Conservation (phyloP, 371 early-diverging fungal genomes). For the Gilbertella persicaria region DNA sequence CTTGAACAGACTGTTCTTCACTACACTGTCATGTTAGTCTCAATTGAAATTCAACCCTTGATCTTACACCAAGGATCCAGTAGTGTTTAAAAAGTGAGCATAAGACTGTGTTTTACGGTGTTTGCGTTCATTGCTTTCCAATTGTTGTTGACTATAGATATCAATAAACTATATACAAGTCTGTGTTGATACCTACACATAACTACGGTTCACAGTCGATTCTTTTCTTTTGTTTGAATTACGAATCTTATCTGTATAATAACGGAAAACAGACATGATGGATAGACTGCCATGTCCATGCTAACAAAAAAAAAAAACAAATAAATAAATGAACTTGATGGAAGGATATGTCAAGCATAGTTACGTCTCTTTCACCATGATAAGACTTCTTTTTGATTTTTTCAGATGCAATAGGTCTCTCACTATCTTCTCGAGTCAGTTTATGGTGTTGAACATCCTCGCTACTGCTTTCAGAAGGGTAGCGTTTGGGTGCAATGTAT, state of each 20-base stretch:
- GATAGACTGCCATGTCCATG: constrained; percentile 28
- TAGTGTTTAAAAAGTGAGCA: constrained; percentile 45
- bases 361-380: constrained; percentile 39
- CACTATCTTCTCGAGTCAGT: constrained; percentile 53
- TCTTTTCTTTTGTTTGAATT: constrained; percentile 37
- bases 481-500: constrained; percentile 1
- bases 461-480: constrained; percentile 30
- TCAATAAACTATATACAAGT: too few species aligned
- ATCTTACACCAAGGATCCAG: constrained; percentile 41
- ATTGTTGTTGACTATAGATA: constrained; percentile 49
- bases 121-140: constrained; percentile 38
- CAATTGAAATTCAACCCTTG: neutral
- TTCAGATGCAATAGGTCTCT: constrained; percentile 55
- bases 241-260: constrained; percentile 52
- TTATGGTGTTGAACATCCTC: constrained; percentile 40
- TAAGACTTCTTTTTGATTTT: constrained; percentile 51
- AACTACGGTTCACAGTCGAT: constrained; percentile 33
- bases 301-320: constrained; percentile 9
- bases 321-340: neutral
- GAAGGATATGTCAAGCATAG: neutral
- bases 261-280: constrained; percentile 49
- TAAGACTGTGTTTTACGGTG: constrained; percentile 45
- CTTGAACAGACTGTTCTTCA: constrained; percentile 16
- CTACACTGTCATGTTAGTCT: constrained; percentile 5
- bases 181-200: constrained; percentile 39